Conservation (phyloP, 2,329 filamentous ascomycete genomes). For the Beauveria australis region DNA sequence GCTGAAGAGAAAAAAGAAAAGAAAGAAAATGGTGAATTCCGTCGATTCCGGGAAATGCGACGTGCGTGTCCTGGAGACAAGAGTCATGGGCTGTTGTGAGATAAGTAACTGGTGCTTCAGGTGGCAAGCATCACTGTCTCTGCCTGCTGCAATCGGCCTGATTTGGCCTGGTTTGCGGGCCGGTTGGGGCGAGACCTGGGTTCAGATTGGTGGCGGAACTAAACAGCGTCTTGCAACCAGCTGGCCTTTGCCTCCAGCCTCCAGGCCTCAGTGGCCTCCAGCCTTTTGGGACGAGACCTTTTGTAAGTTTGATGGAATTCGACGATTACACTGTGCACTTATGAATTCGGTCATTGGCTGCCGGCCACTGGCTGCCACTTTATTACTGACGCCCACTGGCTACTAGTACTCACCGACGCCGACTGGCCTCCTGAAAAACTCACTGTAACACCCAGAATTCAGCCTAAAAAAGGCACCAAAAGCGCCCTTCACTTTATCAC, state of each 20-base stretch:
- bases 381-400: not conserved
- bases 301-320: too few relatives aligned
- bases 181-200: not conserved
- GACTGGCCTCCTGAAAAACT: not conserved
- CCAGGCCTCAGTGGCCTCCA: too few relatives aligned
- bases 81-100: not conserved
- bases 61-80: not conserved
- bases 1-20: not conserved
- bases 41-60: not conserved
- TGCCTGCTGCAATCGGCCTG: slow-evolving; percentile 6
- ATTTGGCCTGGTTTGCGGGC: not conserved
- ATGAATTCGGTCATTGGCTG: too few relatives aligned
- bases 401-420: not conserved
- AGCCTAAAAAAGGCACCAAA: not conserved
- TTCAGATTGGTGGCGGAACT: not conserved
- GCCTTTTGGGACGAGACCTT: too few relatives aligned
- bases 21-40: not conserved
- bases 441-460: too few relatives aligned
- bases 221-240: not conserved
- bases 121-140: slow-evolving; percentile 6
- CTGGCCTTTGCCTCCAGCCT: not conserved
- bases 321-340: not conserved
- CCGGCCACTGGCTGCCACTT: not conserved
- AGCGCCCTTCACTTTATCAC: not conserved
- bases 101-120: slow-evolving; percentile 1